Evolutionary conservation across 2,329 filamentous ascomycete species (phyloP).

Genomic region (Colletotrichum brevisporum): DNA sequence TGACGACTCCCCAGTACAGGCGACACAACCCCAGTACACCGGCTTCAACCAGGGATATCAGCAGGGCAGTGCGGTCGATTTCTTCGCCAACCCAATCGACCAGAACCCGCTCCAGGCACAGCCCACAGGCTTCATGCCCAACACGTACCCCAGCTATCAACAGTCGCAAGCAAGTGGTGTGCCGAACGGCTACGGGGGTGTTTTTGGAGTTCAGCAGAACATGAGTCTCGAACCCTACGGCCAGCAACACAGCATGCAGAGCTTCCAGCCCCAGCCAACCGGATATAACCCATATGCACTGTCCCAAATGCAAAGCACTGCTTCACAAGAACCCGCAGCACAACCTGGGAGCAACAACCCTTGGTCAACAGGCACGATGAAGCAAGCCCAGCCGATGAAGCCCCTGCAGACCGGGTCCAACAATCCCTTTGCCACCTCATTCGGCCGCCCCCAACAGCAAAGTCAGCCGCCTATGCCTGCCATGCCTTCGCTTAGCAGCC

Average conservation of each 20-base stretch:
- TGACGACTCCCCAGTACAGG: slow-evolving; percentile 75
- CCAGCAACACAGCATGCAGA: slow-evolving; percentile 62
- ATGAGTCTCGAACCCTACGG: slow-evolving; percentile 80
- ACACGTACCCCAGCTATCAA: slow-evolving; percentile 67
- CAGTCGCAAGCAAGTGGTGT: slow-evolving; percentile 63
- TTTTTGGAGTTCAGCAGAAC: slow-evolving; percentile 76
- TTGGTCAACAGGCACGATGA: slow-evolving; percentile 78
- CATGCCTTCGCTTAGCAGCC: slow-evolving; percentile 71
- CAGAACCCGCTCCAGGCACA: slow-evolving; percentile 82
- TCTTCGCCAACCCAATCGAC: slow-evolving; percentile 95
- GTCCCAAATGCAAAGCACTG: slow-evolving; percentile 55
- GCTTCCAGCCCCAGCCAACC: slow-evolving; percentile 66
- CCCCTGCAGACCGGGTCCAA: slow-evolving; percentile 95
- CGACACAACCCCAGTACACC: slow-evolving; percentile 79
- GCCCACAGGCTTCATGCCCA: slow-evolving; percentile 79
- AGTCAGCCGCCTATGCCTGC: slow-evolving; percentile 73
- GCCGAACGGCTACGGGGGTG: slow-evolving; percentile 73
- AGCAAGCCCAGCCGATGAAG: slow-evolving; percentile 74
- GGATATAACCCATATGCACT: slow-evolving; percentile 69
- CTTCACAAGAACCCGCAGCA: slow-evolving; percentile 71
- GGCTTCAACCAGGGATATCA: slow-evolving; percentile 98
- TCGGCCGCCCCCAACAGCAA: slow-evolving; percentile 72
- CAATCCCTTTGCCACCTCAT: slow-evolving; percentile 92
- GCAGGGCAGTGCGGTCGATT: slow-evolving; percentile 95
- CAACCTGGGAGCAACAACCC: slow-evolving; percentile 94